A percentile compares a stretch with the other conserved stretches of the same genome.
Conservation (phyloP, 2,329 filamentous ascomycete genomes). For the Trichoderma guizhouense region DNA sequence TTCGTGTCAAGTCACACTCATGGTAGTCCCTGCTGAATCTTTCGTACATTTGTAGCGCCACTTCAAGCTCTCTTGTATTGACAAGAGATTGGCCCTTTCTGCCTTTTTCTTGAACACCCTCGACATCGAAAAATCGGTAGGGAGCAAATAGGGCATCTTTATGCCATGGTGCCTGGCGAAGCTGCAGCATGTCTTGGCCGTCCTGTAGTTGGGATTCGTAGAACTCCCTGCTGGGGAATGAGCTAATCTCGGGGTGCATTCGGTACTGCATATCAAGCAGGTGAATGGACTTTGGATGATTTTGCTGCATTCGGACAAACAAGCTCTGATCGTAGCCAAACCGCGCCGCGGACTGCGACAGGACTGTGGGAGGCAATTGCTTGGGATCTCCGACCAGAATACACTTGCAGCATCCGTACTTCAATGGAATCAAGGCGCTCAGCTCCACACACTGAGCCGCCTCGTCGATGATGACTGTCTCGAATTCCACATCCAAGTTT, state of each 20-base stretch:
- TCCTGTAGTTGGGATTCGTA: conserved; percentile 87
- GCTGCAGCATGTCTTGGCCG: conserved; percentile 73
- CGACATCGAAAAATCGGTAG: conserved; percentile 95
- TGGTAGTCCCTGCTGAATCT: conserved; percentile 71
- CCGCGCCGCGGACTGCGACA: conserved; percentile 86
- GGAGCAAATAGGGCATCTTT: conserved; percentile 75
- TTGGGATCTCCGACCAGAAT: conserved; percentile 97
- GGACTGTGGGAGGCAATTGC: conserved; percentile 90
- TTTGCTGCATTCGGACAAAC: conserved; percentile 97
- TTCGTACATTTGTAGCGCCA: conserved; percentile 81
- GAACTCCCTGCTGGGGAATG: conserved; percentile 86
- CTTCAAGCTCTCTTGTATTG: conserved; percentile 81
- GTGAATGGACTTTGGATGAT: conserved; percentile 83
- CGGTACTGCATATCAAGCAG: conserved; percentile 97
- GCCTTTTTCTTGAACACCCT: conserved; percentile 80
- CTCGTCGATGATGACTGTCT: conserved; percentile 97
- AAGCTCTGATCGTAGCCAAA: conserved; percentile 97
- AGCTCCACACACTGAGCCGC: conserved; percentile 97
- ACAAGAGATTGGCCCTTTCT: conserved; percentile 82
- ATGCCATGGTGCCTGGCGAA: conserved; percentile 84
- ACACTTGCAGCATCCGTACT: conserved; percentile 95
- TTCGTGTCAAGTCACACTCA: conserved; percentile 67
- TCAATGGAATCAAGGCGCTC: conserved; percentile 91
- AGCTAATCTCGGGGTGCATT: conserved; percentile 96
- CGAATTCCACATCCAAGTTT: conserved; percentile 89